phyloP scores from a whole-genome alignment of 2,329 filamentous ascomycete genomes.

The Graphilbum fragrans region DNA sequence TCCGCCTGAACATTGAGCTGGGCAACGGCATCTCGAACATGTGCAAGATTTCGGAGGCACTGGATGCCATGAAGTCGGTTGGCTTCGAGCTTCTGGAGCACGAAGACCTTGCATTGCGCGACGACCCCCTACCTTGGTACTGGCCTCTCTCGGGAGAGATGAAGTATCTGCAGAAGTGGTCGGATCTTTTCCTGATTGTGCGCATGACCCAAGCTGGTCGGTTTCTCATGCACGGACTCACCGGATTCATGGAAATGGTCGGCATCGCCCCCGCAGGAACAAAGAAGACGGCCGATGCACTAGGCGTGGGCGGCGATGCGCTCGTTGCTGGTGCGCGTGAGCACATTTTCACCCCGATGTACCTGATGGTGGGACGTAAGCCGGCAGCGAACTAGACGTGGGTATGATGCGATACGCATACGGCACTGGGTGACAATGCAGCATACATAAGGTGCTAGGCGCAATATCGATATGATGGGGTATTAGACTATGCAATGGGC shows the following conservation, averaged over 20 bases:
- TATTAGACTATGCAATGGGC: too few relatives aligned
- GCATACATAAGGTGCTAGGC: too few relatives aligned
- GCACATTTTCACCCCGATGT: constrained; percentile 98
- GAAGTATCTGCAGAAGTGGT: constrained; percentile 66
- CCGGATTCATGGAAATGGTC: constrained; percentile 64
- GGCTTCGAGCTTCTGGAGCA: constrained; percentile 76
- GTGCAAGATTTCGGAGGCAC: constrained; percentile 63
- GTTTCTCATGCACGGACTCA: constrained; percentile 60
- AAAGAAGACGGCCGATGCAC: constrained; percentile 86
- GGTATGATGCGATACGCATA: background rate
- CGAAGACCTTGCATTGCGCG: constrained; percentile 73
- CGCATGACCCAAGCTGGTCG: constrained; percentile 85
- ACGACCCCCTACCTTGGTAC: constrained; percentile 78
- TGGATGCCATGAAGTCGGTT: constrained; percentile 72
- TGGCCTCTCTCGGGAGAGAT: constrained; percentile 81
- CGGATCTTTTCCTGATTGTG: constrained; percentile 71
- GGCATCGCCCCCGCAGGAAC: constrained; percentile 70
- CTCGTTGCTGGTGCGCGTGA: constrained; percentile 76
- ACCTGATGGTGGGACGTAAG: constrained; percentile 90
- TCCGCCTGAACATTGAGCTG: constrained; percentile 88
- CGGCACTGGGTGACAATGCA: background rate
- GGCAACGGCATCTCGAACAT: constrained; percentile 97
- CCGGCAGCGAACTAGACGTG: constrained; percentile 32
- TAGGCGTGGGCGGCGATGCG: constrained; percentile 71
- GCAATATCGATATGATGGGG: too few relatives aligned